Base-by-base conservation (phyloP, 768 basidiomycete genomes). In the Russula emetica region DNA sequence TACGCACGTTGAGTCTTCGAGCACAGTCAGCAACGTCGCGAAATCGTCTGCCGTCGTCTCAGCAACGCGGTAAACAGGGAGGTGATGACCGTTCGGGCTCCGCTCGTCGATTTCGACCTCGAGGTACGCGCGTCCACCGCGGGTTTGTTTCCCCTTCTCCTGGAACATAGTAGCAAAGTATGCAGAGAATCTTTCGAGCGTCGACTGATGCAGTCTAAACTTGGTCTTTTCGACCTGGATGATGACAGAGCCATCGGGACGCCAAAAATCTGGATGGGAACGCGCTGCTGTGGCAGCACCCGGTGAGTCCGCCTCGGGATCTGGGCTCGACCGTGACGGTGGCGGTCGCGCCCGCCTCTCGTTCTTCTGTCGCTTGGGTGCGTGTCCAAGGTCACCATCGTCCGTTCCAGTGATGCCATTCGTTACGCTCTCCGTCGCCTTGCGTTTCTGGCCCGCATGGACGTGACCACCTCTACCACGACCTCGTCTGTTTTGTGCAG, bases 181-280 rank as follows among this genome's bases (percentile, higher is more conserved):
- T 9, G 56, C 62, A 3, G 76, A 76, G 14, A 74, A 66, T 38
- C 63, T 67, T 14, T 69, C 62, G 6, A 80, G 72, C n/a, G 69
- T 71, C 56, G 74, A 75, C 20, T 74, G 69, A n/a, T 77, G 74
- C 18, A 80, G 64, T 22, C 69, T 71, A 67, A 78, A 79, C 38
- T 74, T 69, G 4, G 70, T 72, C 22, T 71, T 67, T n/a, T 71
- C 66, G n/a, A 76, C 63, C 51, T 76, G 72, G 10, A 81, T 53
- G 42, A 77, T 70, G 1, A 76, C 69, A 9, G 72, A 72, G 1
- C 76, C 78, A 60, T 77, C 76, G 24, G 71, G 69, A 28, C 74
- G 66, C 77, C 78, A 78, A 55, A 76, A 71, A 20, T 62, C 59
- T 0, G 60, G 57, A 54, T 72, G 71, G 5, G 44, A 36, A n/a